phyloP scores from a whole-genome alignment of 2,329 filamentous ascomycete genomes.

The Trichoderma citrinoviride region DNA sequence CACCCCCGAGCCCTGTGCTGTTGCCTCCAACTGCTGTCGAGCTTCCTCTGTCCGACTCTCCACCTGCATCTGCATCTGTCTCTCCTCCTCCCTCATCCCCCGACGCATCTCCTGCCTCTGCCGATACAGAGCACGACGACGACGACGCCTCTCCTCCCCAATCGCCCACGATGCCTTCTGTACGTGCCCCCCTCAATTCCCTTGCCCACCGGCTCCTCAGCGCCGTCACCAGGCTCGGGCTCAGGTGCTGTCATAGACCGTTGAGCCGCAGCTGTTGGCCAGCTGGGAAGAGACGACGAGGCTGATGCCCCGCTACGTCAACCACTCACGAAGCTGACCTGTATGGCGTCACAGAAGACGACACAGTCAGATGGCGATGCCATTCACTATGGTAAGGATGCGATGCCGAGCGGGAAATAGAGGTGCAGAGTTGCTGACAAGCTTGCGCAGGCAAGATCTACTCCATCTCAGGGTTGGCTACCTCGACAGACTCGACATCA shows the following conservation, averaged over 20 bases:
- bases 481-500: neutral
- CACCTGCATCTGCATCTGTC: conserved; percentile 38
- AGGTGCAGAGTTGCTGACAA: conserved; percentile 26
- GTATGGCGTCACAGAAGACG: conserved; percentile 32
- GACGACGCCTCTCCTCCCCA: conserved; percentile 30
- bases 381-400: conserved; percentile 40
- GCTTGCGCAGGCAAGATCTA: conserved; percentile 55
- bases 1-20: conserved; percentile 26
- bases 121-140: conserved; percentile 30
- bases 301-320: conserved; percentile 24
- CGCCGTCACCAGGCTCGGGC: neutral
- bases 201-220: conserved; percentile 18
- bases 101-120: conserved; percentile 25
- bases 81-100: conserved; percentile 37
- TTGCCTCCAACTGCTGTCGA: conserved; percentile 31
- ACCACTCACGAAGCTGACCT: conserved; percentile 26
- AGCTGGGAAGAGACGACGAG: conserved; percentile 9
- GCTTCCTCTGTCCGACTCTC: conserved; percentile 42
- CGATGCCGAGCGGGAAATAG: neutral
- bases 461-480: conserved; percentile 59
- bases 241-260: neutral
- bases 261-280: conserved; percentile 24
- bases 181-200: conserved; percentile 40
- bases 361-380: conserved; percentile 40
- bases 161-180: conserved; percentile 54